Percentiles rank a stretch among this genome's conserved stretches.
phyloP scores from a whole-genome alignment of 371 early-diverging fungal species.

The Fennellomyces sp. region DNA sequence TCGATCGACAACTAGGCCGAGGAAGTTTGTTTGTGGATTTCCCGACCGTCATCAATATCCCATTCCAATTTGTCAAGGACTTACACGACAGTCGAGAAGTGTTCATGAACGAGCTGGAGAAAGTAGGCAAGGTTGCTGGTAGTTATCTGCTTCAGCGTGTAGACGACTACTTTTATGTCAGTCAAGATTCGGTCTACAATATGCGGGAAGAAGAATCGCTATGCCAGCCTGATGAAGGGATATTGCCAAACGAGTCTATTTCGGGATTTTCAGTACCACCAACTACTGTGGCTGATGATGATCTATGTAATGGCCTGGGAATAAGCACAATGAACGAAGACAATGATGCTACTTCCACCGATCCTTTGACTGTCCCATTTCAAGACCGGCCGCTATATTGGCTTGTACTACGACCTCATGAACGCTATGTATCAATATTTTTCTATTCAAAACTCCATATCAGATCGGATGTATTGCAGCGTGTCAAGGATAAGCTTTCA shows the following conservation, averaged over 20 bases:
- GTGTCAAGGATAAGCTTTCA: slow-evolving; percentile 53
- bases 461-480: slow-evolving; percentile 50
- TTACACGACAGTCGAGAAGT: slow-evolving; percentile 35
- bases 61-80: slow-evolving; percentile 61
- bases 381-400: slow-evolving; percentile 56
- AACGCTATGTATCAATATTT: slow-evolving; percentile 59
- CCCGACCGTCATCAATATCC: slow-evolving; percentile 55
- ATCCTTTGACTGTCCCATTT: background rate
- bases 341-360: slow-evolving; percentile 3
- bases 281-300: background rate
- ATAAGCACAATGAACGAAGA: slow-evolving; percentile 28
- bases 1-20: slow-evolving; percentile 54
- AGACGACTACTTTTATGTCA: slow-evolving; percentile 63
- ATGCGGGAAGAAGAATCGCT: slow-evolving; percentile 25
- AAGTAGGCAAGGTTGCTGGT: slow-evolving; percentile 20
- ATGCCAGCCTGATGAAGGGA: background rate
- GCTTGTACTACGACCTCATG: slow-evolving; percentile 65
- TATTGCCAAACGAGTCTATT: background rate
- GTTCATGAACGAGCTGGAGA: slow-evolving; percentile 64
- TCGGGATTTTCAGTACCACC: background rate
- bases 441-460: slow-evolving; percentile 69
- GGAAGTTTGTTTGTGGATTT: slow-evolving; percentile 54
- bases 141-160: slow-evolving; percentile 45
- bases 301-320: slow-evolving; percentile 43
- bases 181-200: slow-evolving; percentile 43